Conservation (phyloP, 805 yeast species). For the Hanseniaspora osmophila region DNA sequence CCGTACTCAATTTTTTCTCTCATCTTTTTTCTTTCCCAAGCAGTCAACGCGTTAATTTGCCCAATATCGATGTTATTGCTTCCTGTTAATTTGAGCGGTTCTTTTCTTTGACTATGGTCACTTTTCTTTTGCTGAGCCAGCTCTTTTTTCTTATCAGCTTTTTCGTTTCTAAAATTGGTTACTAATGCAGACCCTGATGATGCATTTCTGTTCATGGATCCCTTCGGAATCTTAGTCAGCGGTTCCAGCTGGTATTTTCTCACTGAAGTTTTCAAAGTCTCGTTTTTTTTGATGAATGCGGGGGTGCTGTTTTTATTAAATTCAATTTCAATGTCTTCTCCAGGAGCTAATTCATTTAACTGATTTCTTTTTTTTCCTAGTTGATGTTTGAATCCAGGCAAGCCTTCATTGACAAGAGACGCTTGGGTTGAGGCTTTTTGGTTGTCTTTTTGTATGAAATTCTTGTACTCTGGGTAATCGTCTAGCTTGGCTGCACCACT, state of each 20-base stretch:
- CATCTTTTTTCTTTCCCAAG: conserved; percentile 21
- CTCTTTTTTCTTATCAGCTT: conserved; percentile 35
- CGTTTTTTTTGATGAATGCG: conserved; percentile 36
- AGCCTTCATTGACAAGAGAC: conserved; percentile 7
- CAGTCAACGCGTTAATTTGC: conserved; percentile 10
- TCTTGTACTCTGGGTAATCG: conserved; percentile 53
- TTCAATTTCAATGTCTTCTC: conserved; percentile 57
- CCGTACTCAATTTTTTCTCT: conserved; percentile 23
- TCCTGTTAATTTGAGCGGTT: conserved; percentile 9
- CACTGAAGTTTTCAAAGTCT: conserved; percentile 4
- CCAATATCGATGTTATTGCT: not conserved
- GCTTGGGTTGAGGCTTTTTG: conserved; percentile 10
- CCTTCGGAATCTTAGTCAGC: conserved; percentile 62
- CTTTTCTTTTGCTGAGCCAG: conserved; percentile 18
- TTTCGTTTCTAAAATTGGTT: conserved; percentile 47
- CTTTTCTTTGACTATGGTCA: conserved; percentile 14
- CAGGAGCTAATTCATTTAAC: conserved; percentile 13
- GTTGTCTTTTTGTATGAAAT: conserved; percentile 20
- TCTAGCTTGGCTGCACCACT: conserved; percentile 58
- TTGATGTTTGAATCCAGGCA: conserved; percentile 1
- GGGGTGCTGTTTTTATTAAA: conserved; percentile 52
- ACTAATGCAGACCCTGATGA: conserved; percentile 58
- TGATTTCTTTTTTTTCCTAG: conserved; percentile 16
- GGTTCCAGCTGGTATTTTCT: conserved; percentile 36
- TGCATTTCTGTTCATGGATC: conserved; percentile 66